These are phyloP conservation scores for Graphilbum fragrans DNA, from an alignment of 2,329 filamentous ascomycete species.

Conservation along the genomic window DNA sequence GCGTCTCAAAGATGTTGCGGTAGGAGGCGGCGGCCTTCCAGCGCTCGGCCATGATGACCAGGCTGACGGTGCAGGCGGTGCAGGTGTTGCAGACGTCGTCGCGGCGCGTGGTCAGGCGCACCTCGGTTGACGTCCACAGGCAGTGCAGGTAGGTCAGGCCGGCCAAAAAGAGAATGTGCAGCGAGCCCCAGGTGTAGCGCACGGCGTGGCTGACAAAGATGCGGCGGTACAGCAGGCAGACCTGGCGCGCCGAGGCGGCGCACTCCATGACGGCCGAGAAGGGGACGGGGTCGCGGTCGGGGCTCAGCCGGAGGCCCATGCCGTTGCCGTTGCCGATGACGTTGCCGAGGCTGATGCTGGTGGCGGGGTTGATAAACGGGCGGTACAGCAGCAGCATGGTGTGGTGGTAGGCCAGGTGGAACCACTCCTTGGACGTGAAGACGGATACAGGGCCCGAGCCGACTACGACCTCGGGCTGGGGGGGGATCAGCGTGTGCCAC, in stretches of 20 bases:
- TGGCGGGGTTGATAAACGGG: constrained; percentile 10
- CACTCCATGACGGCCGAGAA: constrained; percentile 8
- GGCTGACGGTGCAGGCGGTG: constrained; percentile 21
- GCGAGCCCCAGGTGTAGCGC: constrained; percentile 20
- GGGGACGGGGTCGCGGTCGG: background rate
- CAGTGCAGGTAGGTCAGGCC: constrained; percentile 23
- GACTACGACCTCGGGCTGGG: background rate
- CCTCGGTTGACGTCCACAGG: constrained; percentile 13
- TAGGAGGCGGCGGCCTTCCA: constrained; percentile 15
- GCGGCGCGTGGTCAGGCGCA: constrained; percentile 7
- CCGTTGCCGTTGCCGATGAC: background rate
- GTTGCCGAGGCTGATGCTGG: background rate
- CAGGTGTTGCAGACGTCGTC: constrained; percentile 18
- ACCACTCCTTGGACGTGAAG: constrained; percentile 25
- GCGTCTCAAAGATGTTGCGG: constrained; percentile 19
- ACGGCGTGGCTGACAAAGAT: constrained; percentile 18
- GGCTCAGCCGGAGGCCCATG: background rate
- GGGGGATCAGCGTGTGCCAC: constrained; percentile 8
- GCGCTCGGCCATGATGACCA: constrained; percentile 20
- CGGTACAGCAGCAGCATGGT: constrained; percentile 25
- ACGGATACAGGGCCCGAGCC: constrained; percentile 12
- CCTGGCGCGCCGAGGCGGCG: constrained; percentile 12
- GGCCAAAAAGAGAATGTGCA: constrained; percentile 22
- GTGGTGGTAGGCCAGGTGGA: constrained; percentile 24
- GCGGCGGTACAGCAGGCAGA: constrained; percentile 21